These are phyloP conservation scores for Alternaria sp. DNA, from an alignment of 2,329 filamentous ascomycete genomes.

Conservation along the genomic window DNA sequence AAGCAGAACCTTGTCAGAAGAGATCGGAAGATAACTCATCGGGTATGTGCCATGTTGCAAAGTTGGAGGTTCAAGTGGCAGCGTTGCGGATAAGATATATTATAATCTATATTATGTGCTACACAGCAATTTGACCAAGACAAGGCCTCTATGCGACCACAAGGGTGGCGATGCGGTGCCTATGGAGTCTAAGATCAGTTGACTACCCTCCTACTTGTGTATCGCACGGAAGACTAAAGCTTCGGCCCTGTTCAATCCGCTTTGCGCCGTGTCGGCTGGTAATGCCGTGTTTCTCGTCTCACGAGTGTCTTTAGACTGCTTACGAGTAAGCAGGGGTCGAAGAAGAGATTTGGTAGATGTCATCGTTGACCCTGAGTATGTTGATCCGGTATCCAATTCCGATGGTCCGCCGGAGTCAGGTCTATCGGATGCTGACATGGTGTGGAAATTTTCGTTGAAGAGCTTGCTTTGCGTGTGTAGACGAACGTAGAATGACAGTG, in stretches of 20 bases:
- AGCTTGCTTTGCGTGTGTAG: neutral
- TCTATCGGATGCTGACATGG: constrained; percentile 7
- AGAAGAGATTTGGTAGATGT: constrained; percentile 32
- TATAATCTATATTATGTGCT: too few relatives aligned
- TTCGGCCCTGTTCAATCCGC: constrained; percentile 21
- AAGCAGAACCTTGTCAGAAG: neutral
- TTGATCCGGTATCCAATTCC: constrained; percentile 24
- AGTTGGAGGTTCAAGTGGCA: too few relatives aligned
- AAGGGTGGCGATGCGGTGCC: too few relatives aligned
- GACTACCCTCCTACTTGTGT: neutral
- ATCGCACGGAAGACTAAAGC: constrained; percentile 23
- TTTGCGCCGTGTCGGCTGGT: constrained; percentile 17
- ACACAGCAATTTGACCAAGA: too few relatives aligned
- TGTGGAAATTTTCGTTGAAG: neutral
- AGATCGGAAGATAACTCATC: neutral
- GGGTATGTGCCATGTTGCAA: neutral
- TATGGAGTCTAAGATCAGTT: neutral
- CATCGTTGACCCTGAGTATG: constrained; percentile 32
- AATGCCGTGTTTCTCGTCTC: constrained; percentile 3
- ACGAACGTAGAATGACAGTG: neutral
- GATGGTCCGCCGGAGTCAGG: neutral
- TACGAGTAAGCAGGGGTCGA: constrained; percentile 27
- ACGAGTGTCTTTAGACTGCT: constrained; percentile 1
- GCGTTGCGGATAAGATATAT: too few relatives aligned
- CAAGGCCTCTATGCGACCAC: too few relatives aligned